phyloP scores from a whole-genome alignment of 345 rosid genomes.

The Lumnitzera racemosa region DNA sequence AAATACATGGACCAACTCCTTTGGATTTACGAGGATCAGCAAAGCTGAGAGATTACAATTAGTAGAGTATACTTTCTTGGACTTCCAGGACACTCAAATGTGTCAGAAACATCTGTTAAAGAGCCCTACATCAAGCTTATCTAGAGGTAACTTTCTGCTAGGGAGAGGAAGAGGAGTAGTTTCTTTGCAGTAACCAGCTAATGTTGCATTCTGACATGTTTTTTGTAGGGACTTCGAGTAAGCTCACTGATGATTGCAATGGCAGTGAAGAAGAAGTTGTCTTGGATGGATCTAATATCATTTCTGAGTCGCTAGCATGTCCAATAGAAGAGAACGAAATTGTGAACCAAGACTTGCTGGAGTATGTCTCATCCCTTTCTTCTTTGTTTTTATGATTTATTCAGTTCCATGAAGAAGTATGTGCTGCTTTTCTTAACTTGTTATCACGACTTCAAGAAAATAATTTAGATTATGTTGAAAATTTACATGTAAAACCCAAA shows the following conservation, averaged over 20 bases:
- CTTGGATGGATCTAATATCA: conserved; percentile 25
- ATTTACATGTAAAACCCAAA: no score
- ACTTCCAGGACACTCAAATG: conserved; percentile 59
- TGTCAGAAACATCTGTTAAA: conserved; percentile 50
- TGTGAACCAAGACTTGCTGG: conserved; percentile 1
- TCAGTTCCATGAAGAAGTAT: not conserved
- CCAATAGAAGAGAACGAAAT: conserved; percentile 12
- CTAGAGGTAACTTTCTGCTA: conserved; percentile 17
- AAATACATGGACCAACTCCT: conserved; percentile 62
- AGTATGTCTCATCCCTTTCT: not conserved
- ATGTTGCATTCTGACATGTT: not conserved
- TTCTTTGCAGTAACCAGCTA: not conserved
- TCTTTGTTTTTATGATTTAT: no score
- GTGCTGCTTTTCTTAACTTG: no score
- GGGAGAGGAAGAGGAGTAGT: not conserved
- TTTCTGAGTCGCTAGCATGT: conserved; percentile 31
- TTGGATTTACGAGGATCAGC: conserved; percentile 66
- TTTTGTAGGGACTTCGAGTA: conserved; percentile 26
- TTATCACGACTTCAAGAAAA: no score
- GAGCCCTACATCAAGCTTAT: not conserved
- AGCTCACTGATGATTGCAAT: conserved; percentile 12
- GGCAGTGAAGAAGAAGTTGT: conserved; percentile 5
- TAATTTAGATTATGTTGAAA: no score
- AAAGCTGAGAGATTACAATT: conserved; percentile 40
- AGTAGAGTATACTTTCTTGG: conserved; percentile 46